phyloP scores from a whole-genome alignment of 1,284 basidiomycete genomes.

The Leccinum subrobustum region DNA sequence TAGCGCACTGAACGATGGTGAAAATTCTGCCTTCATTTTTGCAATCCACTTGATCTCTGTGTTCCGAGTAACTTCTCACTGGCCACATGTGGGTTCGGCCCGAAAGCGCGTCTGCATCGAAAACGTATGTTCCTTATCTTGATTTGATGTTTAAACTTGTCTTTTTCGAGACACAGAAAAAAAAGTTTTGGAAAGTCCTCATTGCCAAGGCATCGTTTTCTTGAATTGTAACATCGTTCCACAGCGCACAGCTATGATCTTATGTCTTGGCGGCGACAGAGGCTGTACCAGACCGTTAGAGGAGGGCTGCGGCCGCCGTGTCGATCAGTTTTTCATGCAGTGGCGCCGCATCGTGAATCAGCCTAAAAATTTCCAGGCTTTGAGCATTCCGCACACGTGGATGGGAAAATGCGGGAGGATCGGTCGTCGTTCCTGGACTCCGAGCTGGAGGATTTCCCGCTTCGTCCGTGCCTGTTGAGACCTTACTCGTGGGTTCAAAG shows the following conservation, averaged over 20 bases:
- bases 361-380: neutral
- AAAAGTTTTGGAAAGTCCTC: neutral
- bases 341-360: neutral
- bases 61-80: neutral
- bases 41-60: neutral
- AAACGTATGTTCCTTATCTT: neutral
- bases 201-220: neutral
- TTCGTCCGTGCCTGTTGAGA: neutral
- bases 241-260: neutral
- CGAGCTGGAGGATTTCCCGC: neutral
- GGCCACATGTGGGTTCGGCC: neutral
- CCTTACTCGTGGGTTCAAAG: neutral
- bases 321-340: neutral
- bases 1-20: slow-evolving; percentile 3
- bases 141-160: too few species aligned
- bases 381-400: neutral
- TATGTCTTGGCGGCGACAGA: neutral
- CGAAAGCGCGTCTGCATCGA: neutral
- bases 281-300: neutral
- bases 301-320: neutral
- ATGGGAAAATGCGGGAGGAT: neutral
- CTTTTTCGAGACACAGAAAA: neutral
- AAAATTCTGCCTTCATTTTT: neutral
- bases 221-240: neutral
- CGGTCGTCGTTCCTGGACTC: neutral